Evolutionary conservation across 2,329 filamentous ascomycete genomes (phyloP), one percentile per base, ranked within the genome.

Genomic region (Rhynchosporium secalis): DNA sequence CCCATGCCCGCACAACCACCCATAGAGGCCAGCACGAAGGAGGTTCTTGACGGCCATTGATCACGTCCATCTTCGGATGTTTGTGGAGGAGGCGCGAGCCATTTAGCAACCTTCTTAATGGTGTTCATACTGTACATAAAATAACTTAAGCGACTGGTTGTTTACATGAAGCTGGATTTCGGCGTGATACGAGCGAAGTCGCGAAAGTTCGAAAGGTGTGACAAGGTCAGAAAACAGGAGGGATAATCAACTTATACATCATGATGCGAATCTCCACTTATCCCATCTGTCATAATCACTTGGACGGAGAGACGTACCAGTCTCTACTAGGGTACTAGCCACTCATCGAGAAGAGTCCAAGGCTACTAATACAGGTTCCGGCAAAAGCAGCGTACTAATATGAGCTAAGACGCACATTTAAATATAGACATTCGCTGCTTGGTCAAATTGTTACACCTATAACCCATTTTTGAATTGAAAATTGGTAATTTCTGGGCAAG

Each of bases 1-100:
- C 54, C 54, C 54, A 56, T 56, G 45, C 54, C 54, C 10, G 54
- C 54, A 56, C 40, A 45, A 29, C 40, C 54, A 15, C 54, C 54
- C 54, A 56, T 45, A 12, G 54, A 56, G 10, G 54, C 54, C 54
- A 56, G 54, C 6, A 56, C 40, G 54, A 56, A 56, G 12, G 54
- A 33, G 8, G 54, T 46, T 33, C 54, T 5, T 33, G 54, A 56
- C 33, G 54, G 40, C 54, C 54, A 56, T 38, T 56, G 54, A 56
- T 56, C 54, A 15, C 54, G 54, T 33, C 54, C 54, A 56, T 47
- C 54, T 20, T 45, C 54, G 2, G 54, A 56, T 10, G 40, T 45
- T 28, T 45, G n/a, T 43, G 41, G 54, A 43, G 54, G 38, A 31
- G 54, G 54, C 31, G 54, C 54, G 29, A 56, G 41, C 54, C 54